A percentile compares a stretch with the other conserved stretches of the same genome.
These are phyloP conservation scores for Paramecium sexaurelia DNA, from an alignment of 73 alveolate species.

Conservation along the genomic window DNA sequence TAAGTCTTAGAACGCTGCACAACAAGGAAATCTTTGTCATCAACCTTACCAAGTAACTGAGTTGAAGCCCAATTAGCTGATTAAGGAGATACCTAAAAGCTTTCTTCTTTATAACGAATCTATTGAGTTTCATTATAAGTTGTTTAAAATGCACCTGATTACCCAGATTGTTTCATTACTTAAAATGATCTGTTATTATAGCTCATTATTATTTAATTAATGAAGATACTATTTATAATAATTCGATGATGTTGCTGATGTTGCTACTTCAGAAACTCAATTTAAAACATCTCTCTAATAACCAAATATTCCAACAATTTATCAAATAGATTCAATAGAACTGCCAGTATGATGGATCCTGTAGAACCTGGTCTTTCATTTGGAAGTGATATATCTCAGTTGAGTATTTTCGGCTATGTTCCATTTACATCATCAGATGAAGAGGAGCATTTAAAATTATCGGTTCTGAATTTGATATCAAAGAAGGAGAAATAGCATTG, in stretches of 20 bases:
- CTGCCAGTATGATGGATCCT: conserved; percentile 86
- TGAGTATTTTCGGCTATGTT: conserved; percentile 85
- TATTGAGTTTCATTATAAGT: not conserved
- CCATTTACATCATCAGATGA: conserved; percentile 81
- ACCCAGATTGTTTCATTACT: not conserved
- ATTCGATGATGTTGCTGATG: conserved; percentile 86
- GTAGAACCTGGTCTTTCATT: conserved; percentile 88
- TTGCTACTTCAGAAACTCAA: conserved; percentile 45
- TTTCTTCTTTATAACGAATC: not conserved
- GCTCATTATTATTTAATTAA: not conserved
- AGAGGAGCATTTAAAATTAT: conserved; percentile 89
- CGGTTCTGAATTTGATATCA: conserved; percentile 88
- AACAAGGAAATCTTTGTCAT: conserved; percentile 19
- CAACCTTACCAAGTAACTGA: conserved; percentile 27
- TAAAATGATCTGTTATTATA: not conserved
- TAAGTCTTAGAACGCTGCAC: not conserved
- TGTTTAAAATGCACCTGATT: not conserved
- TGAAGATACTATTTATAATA: conserved; percentile 69
- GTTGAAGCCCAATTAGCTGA: not conserved
- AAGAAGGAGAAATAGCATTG: conserved; percentile 83
- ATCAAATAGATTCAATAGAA: conserved; percentile 77
- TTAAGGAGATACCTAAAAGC: not conserved
- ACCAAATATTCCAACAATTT: conserved; percentile 72
- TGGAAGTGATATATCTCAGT: conserved; percentile 91
- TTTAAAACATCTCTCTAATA: conserved; percentile 74